Evolutionary conservation across 1,139 yeast species (phyloP).

Genomic region (Debaryomyces coudertii): DNA sequence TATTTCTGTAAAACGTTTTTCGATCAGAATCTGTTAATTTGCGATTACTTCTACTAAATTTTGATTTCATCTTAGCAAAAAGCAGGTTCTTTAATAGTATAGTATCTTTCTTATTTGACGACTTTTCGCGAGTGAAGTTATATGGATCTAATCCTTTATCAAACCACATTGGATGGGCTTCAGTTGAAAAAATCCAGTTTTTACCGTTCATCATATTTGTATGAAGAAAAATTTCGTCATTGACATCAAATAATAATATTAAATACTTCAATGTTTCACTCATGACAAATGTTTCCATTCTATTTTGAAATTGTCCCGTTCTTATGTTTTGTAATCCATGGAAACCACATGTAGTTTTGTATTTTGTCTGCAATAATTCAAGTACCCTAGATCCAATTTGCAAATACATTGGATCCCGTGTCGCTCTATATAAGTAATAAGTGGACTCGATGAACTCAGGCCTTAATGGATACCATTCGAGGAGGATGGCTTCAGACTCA

Average conservation of each 20-base stretch:
- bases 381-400: slow-evolving; percentile 72
- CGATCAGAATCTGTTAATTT: slow-evolving; percentile 9
- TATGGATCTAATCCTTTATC: slow-evolving; percentile 23
- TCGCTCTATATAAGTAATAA: slow-evolving; percentile 80
- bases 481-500: slow-evolving; percentile 39
- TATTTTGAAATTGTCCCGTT: slow-evolving; percentile 64
- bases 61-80: slow-evolving; percentile 1
- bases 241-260: slow-evolving; percentile 75
- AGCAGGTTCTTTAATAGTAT: slow-evolving; percentile 2
- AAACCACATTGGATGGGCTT: slow-evolving; percentile 90
- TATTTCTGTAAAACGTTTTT: slow-evolving; percentile 21
- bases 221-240: slow-evolving; percentile 55
- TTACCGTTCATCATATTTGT: slow-evolving; percentile 36
- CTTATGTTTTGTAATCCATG: slow-evolving; percentile 75
- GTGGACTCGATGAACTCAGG: slow-evolving; percentile 93
- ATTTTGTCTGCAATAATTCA: slow-evolving; percentile 53
- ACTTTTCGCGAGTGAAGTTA: not conserved
- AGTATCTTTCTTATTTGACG: not conserved
- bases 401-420: slow-evolving; percentile 81
- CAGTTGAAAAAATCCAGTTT: slow-evolving; percentile 82
- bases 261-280: slow-evolving; percentile 86
- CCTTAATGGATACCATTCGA: slow-evolving; percentile 91
- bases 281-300: slow-evolving; percentile 91
- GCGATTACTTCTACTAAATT: slow-evolving; percentile 9
- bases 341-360: slow-evolving; percentile 73